Base-by-base conservation (phyloP, 1,139 yeast genomes). In the Hyphopichia khmerensis region DNA sequence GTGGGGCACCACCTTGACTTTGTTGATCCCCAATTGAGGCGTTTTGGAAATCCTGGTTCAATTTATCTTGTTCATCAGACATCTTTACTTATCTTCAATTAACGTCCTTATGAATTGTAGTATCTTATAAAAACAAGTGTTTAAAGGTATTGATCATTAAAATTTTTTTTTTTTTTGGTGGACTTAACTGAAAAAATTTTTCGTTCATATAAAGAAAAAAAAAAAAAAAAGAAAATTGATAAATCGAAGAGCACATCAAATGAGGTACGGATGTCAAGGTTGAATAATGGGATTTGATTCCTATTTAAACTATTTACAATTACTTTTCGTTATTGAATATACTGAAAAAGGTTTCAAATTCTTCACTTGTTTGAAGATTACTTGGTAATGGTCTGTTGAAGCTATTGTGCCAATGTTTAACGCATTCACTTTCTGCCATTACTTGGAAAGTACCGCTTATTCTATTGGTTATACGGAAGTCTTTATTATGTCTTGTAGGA, bases 1-100 rank as follows among this genome's bases (percentile, higher is more conserved):
- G 53, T 37, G 45, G 56, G 27, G 46, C 49, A 30, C 46, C 46
- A 38, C 49, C 56, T 29, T 49, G 48, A 35, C 46, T 52, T 30
- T 38, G 43, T 27, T 44, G 41, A 15, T 21, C 30, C 18, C 40
- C 47, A 46, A 73, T 49, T 38, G 74, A 67, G 49, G 78, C 62
- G 52, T 79, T 75, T 49, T 76, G 78, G 55, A 83, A 65, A 56
- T 79, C 80, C 50, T 79, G 72, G 41, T 79, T 65, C 69, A 82
- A 66, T 46, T 80, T 72, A 52, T 82, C 82, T 43, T 61, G 62
- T 45, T 62, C 66, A 45, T 74, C 78, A 42, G 82, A 73, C 83
- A 78, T 77, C 26, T 29, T 39, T 21, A 31, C 32, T 27, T 35
- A 7, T 26, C 29, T 26, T 10, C 17, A n/a, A n/a, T n/a, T 30